phyloP scores from a whole-genome alignment of 208 protist species.

The Trypanosoma vivax region DNA sequence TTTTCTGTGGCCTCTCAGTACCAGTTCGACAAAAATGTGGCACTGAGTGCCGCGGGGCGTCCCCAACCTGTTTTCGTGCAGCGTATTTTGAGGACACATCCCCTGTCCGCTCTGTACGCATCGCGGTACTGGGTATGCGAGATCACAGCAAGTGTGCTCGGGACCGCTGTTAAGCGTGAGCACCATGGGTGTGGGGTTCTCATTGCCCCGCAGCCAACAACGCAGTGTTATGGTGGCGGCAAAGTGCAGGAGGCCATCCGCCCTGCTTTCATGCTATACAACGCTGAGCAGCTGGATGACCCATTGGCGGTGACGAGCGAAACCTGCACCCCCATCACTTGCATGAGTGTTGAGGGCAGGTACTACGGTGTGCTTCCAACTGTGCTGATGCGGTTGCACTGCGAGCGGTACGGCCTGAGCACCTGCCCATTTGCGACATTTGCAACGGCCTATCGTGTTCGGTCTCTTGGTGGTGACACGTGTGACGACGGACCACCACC shows the following conservation, averaged over 20 bases:
- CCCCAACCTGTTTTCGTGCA: neutral
- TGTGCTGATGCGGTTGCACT: conserved; percentile 57
- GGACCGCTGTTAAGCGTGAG: conserved; percentile 16
- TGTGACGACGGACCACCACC: conserved; percentile 17
- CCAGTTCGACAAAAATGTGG: neutral
- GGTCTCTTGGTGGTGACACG: conserved; percentile 16
- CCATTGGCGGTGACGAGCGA: conserved; percentile 15
- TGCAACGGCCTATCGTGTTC: conserved; percentile 27
- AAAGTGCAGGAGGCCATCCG: neutral
- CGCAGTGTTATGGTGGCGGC: neutral
- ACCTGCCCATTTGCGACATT: conserved; percentile 21
- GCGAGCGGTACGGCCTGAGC: conserved; percentile 26
- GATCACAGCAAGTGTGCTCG: conserved; percentile 18
- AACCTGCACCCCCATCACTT: conserved; percentile 11
- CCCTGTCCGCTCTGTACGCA: conserved; percentile 9
- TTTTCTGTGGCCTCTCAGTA: neutral
- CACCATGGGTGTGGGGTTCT: conserved; percentile 20
- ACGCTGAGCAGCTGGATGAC: conserved; percentile 40
- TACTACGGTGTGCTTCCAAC: conserved; percentile 30
- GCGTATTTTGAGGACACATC: conserved; percentile 4
- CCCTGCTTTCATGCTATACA: conserved; percentile 27
- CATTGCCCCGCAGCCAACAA: neutral
- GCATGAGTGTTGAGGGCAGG: conserved; percentile 23
- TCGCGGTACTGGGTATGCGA: conserved; percentile 33
- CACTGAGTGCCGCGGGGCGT: conserved; percentile 6